Evolutionary conservation across 768 basidiomycete genomes (phyloP), one percentile per base, ranked within the genome.

Genomic region (Lactifluus echinatus): DNA sequence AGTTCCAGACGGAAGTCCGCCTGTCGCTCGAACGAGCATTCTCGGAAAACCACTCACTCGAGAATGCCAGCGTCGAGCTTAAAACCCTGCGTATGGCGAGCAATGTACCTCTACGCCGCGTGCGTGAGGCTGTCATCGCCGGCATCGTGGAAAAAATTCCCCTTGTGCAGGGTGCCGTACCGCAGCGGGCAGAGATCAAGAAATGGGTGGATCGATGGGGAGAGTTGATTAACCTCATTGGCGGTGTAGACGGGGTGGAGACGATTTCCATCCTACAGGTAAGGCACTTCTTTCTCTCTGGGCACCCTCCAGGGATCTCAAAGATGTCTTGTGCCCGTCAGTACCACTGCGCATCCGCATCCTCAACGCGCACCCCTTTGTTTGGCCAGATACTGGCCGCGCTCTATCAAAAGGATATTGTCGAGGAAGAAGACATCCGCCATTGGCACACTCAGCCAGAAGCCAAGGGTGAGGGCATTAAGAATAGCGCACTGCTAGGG

Each of bases 41-140:
- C 69, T 78, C 84, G 8, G 95, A 99, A 71, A 85, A 80, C 2
- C 93, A 96, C 72, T 86, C 85, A 11, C 85, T 95, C 45, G 92
- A 95, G 64, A 93, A 96, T 69, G 93, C 93, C 1, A 79, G 89
- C 0, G 87, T 98, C 60, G 95, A 98, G 68, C 79, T 98, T 58
- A 93, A 95, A 74, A 96, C 95, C 43, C 79, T 99, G 44, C 88
- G 94, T 48, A 95, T 98, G 91, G 92, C 93, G 34, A 89, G 87
- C 66, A 98, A 97, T 65, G 95, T 97, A 26, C 81, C 89, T 11
- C 77, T 96, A 19, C 79, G 79, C n/a, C 77, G 83, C 50, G 93
- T 96, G 15, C 79, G 89, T 50, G 87, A 93, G 70, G 88, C 87
- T 15, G 90, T 97, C n/a, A 77, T 97, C 36, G 78, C 78, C n/a